Percentiles rank a stretch among this genome's conserved stretches.
Conservation (phyloP, 345 rosid genomes). For the Cochlearia excelsa region DNA sequence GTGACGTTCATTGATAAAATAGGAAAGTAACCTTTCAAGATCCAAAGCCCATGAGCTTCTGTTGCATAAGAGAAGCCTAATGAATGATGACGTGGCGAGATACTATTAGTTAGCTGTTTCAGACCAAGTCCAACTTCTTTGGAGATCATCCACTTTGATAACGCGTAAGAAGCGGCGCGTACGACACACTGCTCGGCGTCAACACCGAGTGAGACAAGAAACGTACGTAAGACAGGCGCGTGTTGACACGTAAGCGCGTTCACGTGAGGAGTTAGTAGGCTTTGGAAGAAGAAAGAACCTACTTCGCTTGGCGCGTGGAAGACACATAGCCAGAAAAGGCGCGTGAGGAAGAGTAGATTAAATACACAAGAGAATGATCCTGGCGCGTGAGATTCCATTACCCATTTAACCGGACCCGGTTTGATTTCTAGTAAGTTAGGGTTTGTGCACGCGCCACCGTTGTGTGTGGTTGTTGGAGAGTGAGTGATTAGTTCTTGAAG, state of each 20-base stretch:
- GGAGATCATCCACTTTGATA: conserved; percentile 74
- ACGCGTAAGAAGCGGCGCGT: conserved; percentile 70
- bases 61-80: conserved; percentile 58
- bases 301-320: conserved; percentile 64
- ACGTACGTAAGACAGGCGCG: conserved; percentile 57
- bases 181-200: conserved; percentile 69
- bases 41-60: conserved; percentile 84
- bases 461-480: conserved; percentile 44
- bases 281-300: conserved; percentile 67
- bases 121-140: conserved; percentile 60
- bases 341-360: conserved; percentile 55
- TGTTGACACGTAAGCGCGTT: conserved; percentile 43
- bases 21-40: conserved; percentile 64
- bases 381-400: conserved; percentile 74
- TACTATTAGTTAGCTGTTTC: conserved; percentile 26
- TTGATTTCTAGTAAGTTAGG: conserved; percentile 55
- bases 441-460: conserved; percentile 49
- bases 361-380: conserved; percentile 77
- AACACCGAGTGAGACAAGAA: conserved; percentile 57
- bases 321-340: conserved; percentile 73
- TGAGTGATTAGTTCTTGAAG: conserved; percentile 61
- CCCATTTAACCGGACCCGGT: conserved; percentile 69
- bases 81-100: conserved; percentile 32
- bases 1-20: conserved; percentile 54
- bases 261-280: conserved; percentile 55